These are phyloP conservation scores for Naematelia encephala DNA, from an alignment of 768 basidiomycete species.

Conservation along the genomic window DNA sequence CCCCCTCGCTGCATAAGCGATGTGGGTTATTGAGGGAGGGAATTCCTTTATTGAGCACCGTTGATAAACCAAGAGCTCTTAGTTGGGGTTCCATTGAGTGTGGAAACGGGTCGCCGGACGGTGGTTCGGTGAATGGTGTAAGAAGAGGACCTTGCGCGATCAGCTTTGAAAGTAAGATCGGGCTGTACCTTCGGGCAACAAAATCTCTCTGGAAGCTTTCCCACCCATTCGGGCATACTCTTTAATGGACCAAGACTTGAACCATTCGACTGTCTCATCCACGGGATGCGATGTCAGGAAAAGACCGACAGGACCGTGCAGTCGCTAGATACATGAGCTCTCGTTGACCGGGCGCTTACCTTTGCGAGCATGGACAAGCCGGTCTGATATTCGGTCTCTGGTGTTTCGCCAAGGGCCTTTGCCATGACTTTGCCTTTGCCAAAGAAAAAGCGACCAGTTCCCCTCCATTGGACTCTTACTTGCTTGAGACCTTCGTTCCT, in stretches of 20 bases:
- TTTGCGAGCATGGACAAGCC: constrained; percentile 76
- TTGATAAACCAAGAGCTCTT: constrained; percentile 82
- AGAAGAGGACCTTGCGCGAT: constrained; percentile 70
- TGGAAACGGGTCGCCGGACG: constrained; percentile 73
- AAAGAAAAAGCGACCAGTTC: constrained; percentile 86
- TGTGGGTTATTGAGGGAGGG: constrained; percentile 79
- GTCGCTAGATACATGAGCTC: constrained; percentile 58
- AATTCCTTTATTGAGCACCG: constrained; percentile 78
- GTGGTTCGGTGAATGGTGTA: constrained; percentile 60
- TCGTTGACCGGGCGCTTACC: constrained; percentile 53
- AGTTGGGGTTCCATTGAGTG: constrained; percentile 97
- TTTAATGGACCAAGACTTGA: constrained; percentile 78
- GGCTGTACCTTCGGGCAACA: constrained; percentile 59
- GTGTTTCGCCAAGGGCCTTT: constrained; percentile 83
- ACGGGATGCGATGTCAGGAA: constrained; percentile 87
- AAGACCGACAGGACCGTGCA: constrained; percentile 91
- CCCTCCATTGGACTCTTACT: constrained; percentile 89
- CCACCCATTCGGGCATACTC: constrained; percentile 92
- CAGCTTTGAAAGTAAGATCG: not conserved
- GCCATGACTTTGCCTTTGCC: constrained; percentile 81
- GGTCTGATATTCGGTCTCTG: constrained; percentile 76
- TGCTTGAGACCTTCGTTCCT: constrained; percentile 91
- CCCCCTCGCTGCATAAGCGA: constrained; percentile 76
- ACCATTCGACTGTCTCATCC: constrained; percentile 92
- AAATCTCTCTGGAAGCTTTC: constrained; percentile 67